Base-by-base conservation (phyloP, 176 grass and related monocot species). In the Otatea glauca region DNA sequence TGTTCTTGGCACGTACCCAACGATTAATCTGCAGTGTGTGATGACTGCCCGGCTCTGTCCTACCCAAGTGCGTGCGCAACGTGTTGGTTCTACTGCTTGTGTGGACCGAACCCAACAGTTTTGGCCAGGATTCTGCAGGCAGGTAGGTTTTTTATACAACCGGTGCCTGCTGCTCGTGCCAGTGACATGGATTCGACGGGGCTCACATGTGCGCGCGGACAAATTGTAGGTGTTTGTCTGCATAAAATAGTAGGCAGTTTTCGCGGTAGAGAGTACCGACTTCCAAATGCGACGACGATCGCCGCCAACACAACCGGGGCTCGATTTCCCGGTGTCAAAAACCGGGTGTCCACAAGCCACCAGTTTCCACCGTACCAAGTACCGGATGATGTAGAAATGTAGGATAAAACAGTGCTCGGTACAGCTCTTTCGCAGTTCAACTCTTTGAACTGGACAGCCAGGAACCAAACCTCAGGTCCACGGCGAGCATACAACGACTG, bases 81-180 rank as follows among this genome's bases (percentile, higher is more conserved):
- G 54, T 54, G 84, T 41, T 64, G 42, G 24, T 11, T 77, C 53
- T 13, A 3, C 74, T 1, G 37, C 73, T 15, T 14, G 50, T 7
- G n/a, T 56, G 29, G 3, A 35, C 24, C 5, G 0, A 18, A 34
- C 53, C 23, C 0, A 32, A 5, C 37, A 35, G 20, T 80, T 80
- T 53, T 18, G 83, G 64, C 83, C 39, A 50, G 20, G 58, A 64
- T 77, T 65, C 84, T 6, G 54, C 18, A n/a, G 20, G 34, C 58
- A 0, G 65, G 14, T 62, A 3, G 65, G 20, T 61, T 0, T 6
- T 6, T 29, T 29, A 29, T 29, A 29, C 29, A 29, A 29, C 29
- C 29, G 29, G 29, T 29, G 29, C 29, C 29, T 29, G 29, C 29
- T 29, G 65, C 74, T 16, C 17, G 32, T 68, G 65, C 17, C 17